Conservation (phyloP, 2,329 filamentous ascomycete species). For the Botryotinia convoluta region DNA sequence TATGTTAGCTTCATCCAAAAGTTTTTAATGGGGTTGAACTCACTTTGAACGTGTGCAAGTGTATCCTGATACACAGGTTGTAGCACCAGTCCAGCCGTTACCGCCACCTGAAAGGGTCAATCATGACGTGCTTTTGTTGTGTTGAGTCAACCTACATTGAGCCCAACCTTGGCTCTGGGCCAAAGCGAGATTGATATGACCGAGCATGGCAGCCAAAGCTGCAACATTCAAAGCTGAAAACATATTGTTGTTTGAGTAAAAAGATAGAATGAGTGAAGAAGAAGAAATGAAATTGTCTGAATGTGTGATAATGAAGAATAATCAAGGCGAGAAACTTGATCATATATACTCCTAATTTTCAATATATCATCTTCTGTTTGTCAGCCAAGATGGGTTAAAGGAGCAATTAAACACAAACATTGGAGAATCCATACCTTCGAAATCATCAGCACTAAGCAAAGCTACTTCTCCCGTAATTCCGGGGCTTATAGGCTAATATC, state of each 20-base stretch:
- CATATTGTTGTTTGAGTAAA: slow-evolving; percentile 22
- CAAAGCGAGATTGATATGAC: slow-evolving; percentile 24
- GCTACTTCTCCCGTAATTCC: background rate
- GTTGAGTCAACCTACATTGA: slow-evolving; percentile 26
- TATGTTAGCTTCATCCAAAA: background rate
- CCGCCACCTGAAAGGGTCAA: slow-evolving; percentile 34
- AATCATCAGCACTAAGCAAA: background rate
- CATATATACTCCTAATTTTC: background rate
- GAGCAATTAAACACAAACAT: background rate
- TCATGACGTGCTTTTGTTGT: background rate
- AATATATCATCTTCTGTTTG: background rate
- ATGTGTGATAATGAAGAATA: background rate
- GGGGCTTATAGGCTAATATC: background rate
- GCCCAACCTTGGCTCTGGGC: slow-evolving; percentile 26
- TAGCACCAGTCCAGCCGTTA: slow-evolving; percentile 34
- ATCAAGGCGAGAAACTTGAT: background rate
- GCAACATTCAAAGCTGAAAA: slow-evolving; percentile 26
- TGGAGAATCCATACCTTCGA: background rate
- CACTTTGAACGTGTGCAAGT: slow-evolving; percentile 30
- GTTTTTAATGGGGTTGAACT: background rate
- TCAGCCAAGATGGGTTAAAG: slow-evolving; percentile 6
- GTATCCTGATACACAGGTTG: slow-evolving; percentile 36
- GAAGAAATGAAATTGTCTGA: background rate
- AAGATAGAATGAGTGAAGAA: background rate
- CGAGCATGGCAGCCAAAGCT: slow-evolving; percentile 26